Evolutionary conservation across 2,329 filamentous ascomycete genomes (phyloP).

Genomic region (Allantophomopsis lycopodina): DNA sequence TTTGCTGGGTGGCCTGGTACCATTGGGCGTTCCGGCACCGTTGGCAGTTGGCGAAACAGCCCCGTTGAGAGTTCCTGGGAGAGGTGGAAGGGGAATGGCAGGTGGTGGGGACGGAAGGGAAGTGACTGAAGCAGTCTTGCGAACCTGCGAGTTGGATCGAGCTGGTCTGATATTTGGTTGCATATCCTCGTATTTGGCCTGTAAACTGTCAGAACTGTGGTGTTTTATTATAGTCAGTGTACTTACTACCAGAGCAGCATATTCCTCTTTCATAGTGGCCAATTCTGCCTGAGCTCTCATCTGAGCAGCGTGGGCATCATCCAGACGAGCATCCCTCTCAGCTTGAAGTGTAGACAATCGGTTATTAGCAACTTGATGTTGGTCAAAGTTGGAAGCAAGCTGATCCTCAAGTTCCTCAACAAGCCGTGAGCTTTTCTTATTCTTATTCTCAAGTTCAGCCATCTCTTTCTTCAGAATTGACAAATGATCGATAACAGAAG

Average conservation of each 20-base stretch:
- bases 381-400: slow-evolving; percentile 86
- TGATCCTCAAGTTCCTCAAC: slow-evolving; percentile 97
- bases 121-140: slow-evolving; percentile 71
- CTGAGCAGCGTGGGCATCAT: slow-evolving; percentile 60
- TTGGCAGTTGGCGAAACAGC: slow-evolving; percentile 27
- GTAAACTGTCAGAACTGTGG: slow-evolving; percentile 4
- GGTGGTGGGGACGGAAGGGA: slow-evolving; percentile 89
- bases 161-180: slow-evolving; percentile 30
- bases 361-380: slow-evolving; percentile 75
- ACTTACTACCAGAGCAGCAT: slow-evolving; percentile 52
- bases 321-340: slow-evolving; percentile 60
- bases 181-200: slow-evolving; percentile 49
- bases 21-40: slow-evolving; percentile 23
- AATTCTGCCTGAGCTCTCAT: slow-evolving; percentile 53
- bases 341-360: slow-evolving; percentile 70
- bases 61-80: slow-evolving; percentile 48
- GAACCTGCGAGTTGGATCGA: slow-evolving; percentile 32
- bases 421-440: slow-evolving; percentile 82
- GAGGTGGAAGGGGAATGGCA: slow-evolving; percentile 85
- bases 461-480: slow-evolving; percentile 53
- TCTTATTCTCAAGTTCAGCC: slow-evolving; percentile 46
- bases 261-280: slow-evolving; percentile 53
- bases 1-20: slow-evolving; percentile 60
- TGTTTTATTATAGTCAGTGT: not conserved
- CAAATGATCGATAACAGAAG: slow-evolving; percentile 39